These are phyloP conservation scores for Monosporascus sp. DNA, from an alignment of 2,329 filamentous ascomycete genomes.

Conservation along the genomic window DNA sequence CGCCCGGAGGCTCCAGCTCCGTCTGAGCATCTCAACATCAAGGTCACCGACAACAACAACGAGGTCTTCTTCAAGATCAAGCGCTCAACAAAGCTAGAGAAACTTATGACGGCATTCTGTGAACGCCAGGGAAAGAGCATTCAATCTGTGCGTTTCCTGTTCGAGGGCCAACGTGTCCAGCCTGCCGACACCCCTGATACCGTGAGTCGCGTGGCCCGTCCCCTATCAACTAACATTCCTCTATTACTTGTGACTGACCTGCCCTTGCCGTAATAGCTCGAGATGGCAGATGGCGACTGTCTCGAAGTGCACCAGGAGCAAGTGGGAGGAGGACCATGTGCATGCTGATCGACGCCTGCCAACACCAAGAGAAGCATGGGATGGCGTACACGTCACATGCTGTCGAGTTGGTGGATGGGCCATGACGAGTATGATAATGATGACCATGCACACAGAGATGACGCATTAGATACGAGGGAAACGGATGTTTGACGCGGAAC, in stretches of 20 bases:
- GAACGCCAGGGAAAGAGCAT: conserved; percentile 88
- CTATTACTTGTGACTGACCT: conserved; percentile 4
- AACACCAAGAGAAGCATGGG: neutral
- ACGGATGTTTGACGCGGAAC: neutral
- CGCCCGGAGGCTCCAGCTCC: conserved; percentile 38
- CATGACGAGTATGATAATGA: neutral
- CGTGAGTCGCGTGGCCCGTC: conserved; percentile 55
- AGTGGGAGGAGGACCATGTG: conserved; percentile 67
- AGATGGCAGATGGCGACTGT: conserved; percentile 94
- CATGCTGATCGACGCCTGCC: conserved; percentile 19
- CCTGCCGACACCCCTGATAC: conserved; percentile 84
- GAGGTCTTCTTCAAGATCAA: conserved; percentile 99
- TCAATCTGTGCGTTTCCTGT: conserved; percentile 84
- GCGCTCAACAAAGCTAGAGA: conserved; percentile 89
- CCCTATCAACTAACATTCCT: neutral
- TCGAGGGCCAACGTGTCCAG: conserved; percentile 91
- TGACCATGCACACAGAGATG: neutral
- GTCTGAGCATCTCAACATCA: conserved; percentile 93
- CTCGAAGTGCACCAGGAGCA: conserved; percentile 98
- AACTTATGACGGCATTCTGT: conserved; percentile 97
- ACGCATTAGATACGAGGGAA: neutral
- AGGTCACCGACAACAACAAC: conserved; percentile 98
- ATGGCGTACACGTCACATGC: neutral
- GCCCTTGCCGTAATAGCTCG: conserved; percentile 56
- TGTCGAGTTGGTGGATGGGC: neutral